Conservation (phyloP, 148 eudicot species). For the Dysphania ambrosioides region DNA sequence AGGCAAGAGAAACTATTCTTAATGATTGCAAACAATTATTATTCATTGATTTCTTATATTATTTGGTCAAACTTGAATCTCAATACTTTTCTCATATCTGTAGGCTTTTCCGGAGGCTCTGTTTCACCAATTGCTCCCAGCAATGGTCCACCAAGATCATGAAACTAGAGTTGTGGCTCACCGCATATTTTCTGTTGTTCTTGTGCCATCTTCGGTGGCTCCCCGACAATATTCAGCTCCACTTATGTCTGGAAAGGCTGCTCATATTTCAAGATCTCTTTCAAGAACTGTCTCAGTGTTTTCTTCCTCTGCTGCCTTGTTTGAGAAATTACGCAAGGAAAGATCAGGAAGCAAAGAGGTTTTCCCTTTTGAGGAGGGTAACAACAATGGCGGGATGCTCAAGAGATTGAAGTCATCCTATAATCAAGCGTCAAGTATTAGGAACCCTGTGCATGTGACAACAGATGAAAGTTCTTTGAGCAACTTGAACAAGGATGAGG, state of each 20-base stretch:
- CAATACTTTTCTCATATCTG: conserved; percentile 9
- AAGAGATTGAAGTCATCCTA: conserved; percentile 72
- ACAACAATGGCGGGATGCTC: conserved; percentile 48
- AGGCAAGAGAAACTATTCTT: conserved; percentile 37
- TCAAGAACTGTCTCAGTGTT: conserved; percentile 94
- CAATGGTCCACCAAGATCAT: conserved; percentile 91
- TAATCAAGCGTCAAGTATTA: conserved; percentile 54
- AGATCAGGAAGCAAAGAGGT: conserved; percentile 45
- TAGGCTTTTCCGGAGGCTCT: conserved; percentile 97
- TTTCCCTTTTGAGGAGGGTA: conserved; percentile 31
- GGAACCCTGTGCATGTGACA: conserved; percentile 30
- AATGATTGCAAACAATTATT: background rate
- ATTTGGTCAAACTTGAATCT: conserved; percentile 2
- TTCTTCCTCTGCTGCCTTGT: conserved; percentile 97
- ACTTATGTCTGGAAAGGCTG: conserved; percentile 37
- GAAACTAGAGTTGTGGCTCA: conserved; percentile 90
- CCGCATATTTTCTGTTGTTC: conserved; percentile 84
- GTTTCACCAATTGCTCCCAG: conserved; percentile 89
- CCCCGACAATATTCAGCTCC: conserved; percentile 43
- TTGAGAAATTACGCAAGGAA: conserved; percentile 69
- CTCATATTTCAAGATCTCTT: conserved; percentile 62
- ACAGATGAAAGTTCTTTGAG: conserved; percentile 36
- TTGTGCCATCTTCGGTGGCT: conserved; percentile 91
- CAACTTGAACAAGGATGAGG: conserved; percentile 52
- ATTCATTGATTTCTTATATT: background rate